Base-by-base conservation (phyloP, 257 asterid species). In the Lycium barbarum region DNA sequence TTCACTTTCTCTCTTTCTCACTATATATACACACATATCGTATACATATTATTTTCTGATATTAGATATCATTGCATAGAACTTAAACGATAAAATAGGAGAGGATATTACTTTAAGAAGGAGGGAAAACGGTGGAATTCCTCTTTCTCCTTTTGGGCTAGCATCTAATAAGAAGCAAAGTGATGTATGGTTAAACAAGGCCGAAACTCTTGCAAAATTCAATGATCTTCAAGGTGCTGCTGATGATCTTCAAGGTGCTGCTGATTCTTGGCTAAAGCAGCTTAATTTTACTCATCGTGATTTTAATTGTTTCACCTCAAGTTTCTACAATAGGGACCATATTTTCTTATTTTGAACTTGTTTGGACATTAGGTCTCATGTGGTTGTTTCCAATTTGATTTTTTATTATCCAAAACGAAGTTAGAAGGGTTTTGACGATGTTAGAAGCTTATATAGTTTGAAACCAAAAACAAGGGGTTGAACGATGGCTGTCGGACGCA, bases 171-270 rank as follows among this genome's bases (percentile, higher is more conserved):
- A 61, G 68, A 61, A n/a, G 35, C 14, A 63, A 22, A 93, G 93
- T 0, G 91, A 93, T 14, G 88, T 95, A 51, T 95, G 98, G 96
- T 11, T 65, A 17, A 2, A 65, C n/a, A 33, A 65, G 15, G n/a
- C n/a, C 6, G 13, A 65, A 65, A 43, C 91, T 84, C 84, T 54
- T 10, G 93, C 87, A n/a, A 88, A 36, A 79, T 18, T 87, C 3
- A 17, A 57, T 5, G 51, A 68, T 18, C 33, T 26, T 26, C 33
- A 78, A 5, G 59, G 84, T 15, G 88, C 84, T 9, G 89, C 88
- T 2, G 83, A 88, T 65, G 51, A 68, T 18, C 33, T 26, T 26
- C 33, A 78, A 5, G 59, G 84, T 15, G 88, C 84, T 9, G 89
- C 88, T 2, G 83, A 88, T 65, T 87, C 87, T 6, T 90, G 91